Evolutionary conservation across 306 rosid genomes (phyloP).

Genomic region (Rosa persica): DNA sequence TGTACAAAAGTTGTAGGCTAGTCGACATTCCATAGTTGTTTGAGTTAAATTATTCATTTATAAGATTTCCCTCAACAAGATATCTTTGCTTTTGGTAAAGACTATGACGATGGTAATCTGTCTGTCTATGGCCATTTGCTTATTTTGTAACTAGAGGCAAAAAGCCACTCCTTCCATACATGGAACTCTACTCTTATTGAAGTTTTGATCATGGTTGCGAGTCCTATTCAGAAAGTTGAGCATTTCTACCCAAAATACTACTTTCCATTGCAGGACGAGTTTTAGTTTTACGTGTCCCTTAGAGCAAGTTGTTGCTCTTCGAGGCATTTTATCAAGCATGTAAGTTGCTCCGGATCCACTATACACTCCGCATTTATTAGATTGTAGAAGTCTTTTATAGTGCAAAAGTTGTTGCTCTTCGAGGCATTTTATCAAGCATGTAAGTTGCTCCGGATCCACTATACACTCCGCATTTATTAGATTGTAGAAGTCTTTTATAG

Average conservation of each 20-base stretch:
- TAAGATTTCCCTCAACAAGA: background rate
- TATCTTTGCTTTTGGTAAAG: background rate
- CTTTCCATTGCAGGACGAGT: background rate
- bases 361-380: background rate
- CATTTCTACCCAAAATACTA: background rate
- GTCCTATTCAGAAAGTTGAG: background rate
- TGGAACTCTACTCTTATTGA: background rate
- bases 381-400: background rate
- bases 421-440: background rate
- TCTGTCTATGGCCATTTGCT: background rate
- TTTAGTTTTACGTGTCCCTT: background rate
- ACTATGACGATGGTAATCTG: background rate
- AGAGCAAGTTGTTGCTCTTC: background rate
- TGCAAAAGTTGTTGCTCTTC: too few relatives aligned
- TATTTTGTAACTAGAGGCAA: background rate
- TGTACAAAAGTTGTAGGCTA: constrained; percentile 38
- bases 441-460: background rate
- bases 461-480: background rate
- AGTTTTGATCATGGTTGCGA: background rate
- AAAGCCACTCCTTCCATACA: background rate
- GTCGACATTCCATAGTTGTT: constrained; percentile 20
- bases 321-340: background rate
- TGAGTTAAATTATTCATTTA: constrained; percentile 1
- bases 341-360: background rate
- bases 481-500: background rate